Conservation (phyloP, 768 basidiomycete species). For the Pleurotus citrinopileatus region DNA sequence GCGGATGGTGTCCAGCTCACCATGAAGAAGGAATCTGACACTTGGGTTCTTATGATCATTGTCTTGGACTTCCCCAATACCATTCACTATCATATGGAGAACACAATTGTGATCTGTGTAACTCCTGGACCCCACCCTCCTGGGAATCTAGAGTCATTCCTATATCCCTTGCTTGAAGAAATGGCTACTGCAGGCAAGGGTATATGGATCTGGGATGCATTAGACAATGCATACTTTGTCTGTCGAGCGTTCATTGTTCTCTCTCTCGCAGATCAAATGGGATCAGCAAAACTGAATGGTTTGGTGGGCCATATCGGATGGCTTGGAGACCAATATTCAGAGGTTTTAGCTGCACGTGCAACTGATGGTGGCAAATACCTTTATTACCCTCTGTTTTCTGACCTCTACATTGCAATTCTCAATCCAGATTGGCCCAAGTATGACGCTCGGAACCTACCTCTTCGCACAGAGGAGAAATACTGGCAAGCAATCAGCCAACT, state of each 20-base stretch:
- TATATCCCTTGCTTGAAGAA: slow-evolving; percentile 23
- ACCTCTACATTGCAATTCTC: slow-evolving; percentile 7
- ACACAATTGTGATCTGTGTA: slow-evolving; percentile 21
- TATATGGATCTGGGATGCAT: slow-evolving; percentile 31
- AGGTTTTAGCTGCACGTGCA: slow-evolving; percentile 24
- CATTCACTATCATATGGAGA: slow-evolving; percentile 16
- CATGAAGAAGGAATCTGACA: slow-evolving; percentile 29
- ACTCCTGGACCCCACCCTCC: slow-evolving; percentile 27
- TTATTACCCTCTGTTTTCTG: slow-evolving; percentile 27
- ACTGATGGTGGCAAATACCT: slow-evolving; percentile 18
- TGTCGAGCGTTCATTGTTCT: slow-evolving; percentile 18
- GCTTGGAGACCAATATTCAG: slow-evolving; percentile 27
- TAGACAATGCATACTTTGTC: slow-evolving; percentile 22
- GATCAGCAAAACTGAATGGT: slow-evolving; percentile 32
- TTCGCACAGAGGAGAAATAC: slow-evolving; percentile 22
- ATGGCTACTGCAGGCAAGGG: slow-evolving; percentile 25
- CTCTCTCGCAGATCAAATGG: slow-evolving; percentile 29
- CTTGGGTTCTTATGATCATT: slow-evolving; percentile 21
- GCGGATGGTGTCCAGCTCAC: slow-evolving; percentile 29
- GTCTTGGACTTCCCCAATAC: slow-evolving; percentile 19
- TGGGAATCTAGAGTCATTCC: slow-evolving; percentile 24
- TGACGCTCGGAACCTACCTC: slow-evolving; percentile 20
- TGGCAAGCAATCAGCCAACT: slow-evolving; percentile 21
- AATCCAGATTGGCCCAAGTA: slow-evolving; percentile 22
- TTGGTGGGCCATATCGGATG: slow-evolving; percentile 27